Base-by-base conservation (phyloP, 768 basidiomycete species). In the Ramaria rubella region DNA sequence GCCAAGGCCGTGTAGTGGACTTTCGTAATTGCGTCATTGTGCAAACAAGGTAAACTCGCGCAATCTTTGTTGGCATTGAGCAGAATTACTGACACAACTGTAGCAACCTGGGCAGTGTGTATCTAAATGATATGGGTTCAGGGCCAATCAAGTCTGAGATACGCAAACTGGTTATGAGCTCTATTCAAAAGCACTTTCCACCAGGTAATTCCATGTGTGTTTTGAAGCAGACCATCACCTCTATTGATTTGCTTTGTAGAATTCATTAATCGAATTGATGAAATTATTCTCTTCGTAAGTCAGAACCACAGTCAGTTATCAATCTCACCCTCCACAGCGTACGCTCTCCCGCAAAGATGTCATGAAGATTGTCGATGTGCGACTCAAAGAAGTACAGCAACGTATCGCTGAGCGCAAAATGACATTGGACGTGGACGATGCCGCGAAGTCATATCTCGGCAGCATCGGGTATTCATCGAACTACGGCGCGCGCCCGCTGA, bases 1-100 rank as follows among this genome's bases (percentile, higher is more conserved):
- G 92, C 6, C 92, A 94, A 70, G 93, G 93, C n/a, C 83, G 88
- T 59, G 75, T 90, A 40, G 82, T 90, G 19, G 86, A 90, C 70
- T 93, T 92, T 78, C 78, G 85, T 57, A 94, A 94, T 67, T 90
- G 91, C 1, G 89, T 95, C 65, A 91, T 95, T 68, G 88, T 94
- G 70, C 88, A 95, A 83, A 95, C 94, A 4, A 92, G 55, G 55
- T 33, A 53, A 38, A 38, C 36, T n/a, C 36, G 12, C 12, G 15
- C 27, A 24, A 24, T 40, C 21, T 42, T 40, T 23, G 11, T 9
- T 26, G 23, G 26, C 5, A 33, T 21, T 11, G 26, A 43, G n/a
- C 31, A 2, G 26, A 11, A 17, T 14, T 31, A 38, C 6, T 56
- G 46, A 46, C 46, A 17, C 30, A 5, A 24, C 21, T 29, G 21